A percentile compares a stretch with the other conserved stretches of the same genome.
phyloP scores from a whole-genome alignment of 139 green algal genomes.

The Chlorella vulgaris region DNA sequence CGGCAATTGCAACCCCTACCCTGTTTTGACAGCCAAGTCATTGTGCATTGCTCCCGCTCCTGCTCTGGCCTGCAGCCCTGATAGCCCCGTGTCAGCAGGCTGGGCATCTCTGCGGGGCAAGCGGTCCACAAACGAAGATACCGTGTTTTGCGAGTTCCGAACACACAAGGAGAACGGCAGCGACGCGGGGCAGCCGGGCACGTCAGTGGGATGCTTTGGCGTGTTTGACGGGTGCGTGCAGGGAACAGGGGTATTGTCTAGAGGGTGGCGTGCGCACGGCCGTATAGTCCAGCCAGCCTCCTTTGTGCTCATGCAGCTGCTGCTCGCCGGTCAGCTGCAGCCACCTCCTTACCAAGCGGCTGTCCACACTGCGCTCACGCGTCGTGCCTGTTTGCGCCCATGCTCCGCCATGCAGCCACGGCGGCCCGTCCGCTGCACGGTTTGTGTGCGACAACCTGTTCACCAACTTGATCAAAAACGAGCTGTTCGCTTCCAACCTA shows the following conservation, averaged over 20 bases:
- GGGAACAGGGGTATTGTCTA: not conserved
- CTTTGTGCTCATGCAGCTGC: not conserved
- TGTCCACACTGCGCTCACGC: not conserved
- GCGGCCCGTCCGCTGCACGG: conserved; percentile 81
- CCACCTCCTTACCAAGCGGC: not conserved
- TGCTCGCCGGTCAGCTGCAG: not conserved
- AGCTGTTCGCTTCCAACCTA: conserved; percentile 68
- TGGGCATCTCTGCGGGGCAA: conserved; percentile 43
- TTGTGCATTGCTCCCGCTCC: not conserved
- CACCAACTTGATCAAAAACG: conserved; percentile 77
- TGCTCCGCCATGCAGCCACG: conserved; percentile 75
- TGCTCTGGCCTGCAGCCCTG: conserved; percentile 8
- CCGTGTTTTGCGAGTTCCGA: conserved; percentile 29
- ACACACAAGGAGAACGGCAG: not conserved
- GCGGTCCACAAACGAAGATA: conserved; percentile 37
- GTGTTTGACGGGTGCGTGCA: conserved; percentile 91
- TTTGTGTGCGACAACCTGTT: conserved; percentile 90
- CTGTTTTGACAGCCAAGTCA: too few species aligned
- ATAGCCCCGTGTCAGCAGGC: conserved; percentile 32
- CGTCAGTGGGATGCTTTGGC: conserved; percentile 82
- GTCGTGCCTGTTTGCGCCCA: not conserved
- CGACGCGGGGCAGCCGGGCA: conserved; percentile 33
- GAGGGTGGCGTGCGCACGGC: too few species aligned
- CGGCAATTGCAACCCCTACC: not conserved
- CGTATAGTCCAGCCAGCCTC: too few species aligned